Evolutionary conservation across 2,329 filamentous ascomycete species (phyloP), one percentile per base, ranked within the genome.

Genomic region (Fusarium nanum): DNA sequence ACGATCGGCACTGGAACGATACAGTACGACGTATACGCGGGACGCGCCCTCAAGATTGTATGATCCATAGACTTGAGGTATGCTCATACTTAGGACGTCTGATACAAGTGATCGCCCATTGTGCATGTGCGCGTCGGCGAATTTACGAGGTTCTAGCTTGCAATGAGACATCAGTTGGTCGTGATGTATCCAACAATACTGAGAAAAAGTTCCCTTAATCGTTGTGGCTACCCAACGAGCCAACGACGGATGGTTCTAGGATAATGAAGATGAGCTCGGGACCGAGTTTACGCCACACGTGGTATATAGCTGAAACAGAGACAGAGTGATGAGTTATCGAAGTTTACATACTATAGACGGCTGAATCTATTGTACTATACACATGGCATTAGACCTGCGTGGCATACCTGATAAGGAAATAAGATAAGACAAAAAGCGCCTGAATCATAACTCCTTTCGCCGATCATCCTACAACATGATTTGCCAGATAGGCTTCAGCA

Each of bases 361-460:
- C 44, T 48, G 45, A 44, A 68, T 56, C 46, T 71, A 60, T 41
- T 48, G 28, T 30, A 23, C 44, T 53, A 57, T 37, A 61, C 52
- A 46, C 52, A 48, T 55, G 40, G 48, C 52, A 46, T 66, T 32
- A 20, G 20, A 44, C 27, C 30, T 47, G 54, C 13, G 41, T 45
- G 41, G 32, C 44, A 40, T 45, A 30, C 46, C 27, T 34, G 28
- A 48, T 22, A 53, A 66, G 59, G 56, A 60, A 63, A 62, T 42
- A 62, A 59, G 20, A 44, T 23, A 59, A 65, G 56, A 59, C 46
- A 69, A 61, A 28, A 22, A 69, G 61, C 56, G 47, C 55, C 64
- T 25, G 56, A 57, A 60, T 48, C 28, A 27, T 46, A 53, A 62
- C 53, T 50, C 45, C 54, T 56, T 52, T 64, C 45, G 55, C 58